phyloP scores from a whole-genome alignment of 495 filamentous ascomycete genomes.

The Immersiella caudata region DNA sequence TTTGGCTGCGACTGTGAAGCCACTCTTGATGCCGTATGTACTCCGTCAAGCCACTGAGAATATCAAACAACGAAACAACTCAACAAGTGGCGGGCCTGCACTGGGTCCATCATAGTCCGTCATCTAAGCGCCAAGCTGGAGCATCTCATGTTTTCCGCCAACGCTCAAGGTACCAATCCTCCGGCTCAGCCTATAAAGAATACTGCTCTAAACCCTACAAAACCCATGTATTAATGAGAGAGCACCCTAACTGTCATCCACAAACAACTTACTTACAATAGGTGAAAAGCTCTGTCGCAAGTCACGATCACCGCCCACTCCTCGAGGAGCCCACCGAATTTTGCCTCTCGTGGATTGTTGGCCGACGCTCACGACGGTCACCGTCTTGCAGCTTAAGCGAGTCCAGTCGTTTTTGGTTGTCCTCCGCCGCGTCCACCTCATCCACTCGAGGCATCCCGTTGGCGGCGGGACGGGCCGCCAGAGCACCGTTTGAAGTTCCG shows the following conservation, averaged over 20 bases:
- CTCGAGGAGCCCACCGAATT: constrained; percentile 53
- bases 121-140: constrained; percentile 6
- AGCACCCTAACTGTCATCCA: background rate
- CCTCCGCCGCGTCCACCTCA: constrained; percentile 76
- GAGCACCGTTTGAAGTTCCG: constrained; percentile 28
- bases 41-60: constrained; percentile 14
- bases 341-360: constrained; percentile 52
- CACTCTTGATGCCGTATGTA: constrained; percentile 22
- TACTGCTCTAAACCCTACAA: background rate
- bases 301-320: constrained; percentile 46
- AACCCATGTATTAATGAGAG: background rate
- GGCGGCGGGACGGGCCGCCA: constrained; percentile 21
- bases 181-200: background rate
- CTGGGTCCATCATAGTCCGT: background rate
- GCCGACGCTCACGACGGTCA: constrained; percentile 49
- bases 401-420: constrained; percentile 82
- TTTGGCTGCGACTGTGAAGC: background rate
- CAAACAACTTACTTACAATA: background rate
- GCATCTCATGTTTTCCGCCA: background rate
- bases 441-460: constrained; percentile 52
- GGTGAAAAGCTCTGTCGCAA: background rate
- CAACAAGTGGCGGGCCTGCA: background rate
- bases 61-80: constrained; percentile 24
- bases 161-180: background rate
- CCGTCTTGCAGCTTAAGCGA: constrained; percentile 80